phyloP scores from a whole-genome alignment of 305 asterid species.

The Fraxinus greggii region DNA sequence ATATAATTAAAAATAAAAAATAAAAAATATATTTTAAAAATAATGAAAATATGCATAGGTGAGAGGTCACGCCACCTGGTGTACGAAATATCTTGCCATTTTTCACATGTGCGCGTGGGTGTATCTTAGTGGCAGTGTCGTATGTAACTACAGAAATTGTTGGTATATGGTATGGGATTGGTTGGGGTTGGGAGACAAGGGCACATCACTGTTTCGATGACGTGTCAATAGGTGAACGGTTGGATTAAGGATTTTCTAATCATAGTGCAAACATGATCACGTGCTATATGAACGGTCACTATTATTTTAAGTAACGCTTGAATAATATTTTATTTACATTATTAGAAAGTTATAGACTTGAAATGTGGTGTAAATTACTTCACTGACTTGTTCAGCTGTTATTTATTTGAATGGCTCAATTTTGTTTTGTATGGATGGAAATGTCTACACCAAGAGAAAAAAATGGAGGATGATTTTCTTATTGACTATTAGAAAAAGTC shows the following conservation, averaged over 20 bases:
- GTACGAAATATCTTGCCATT: constrained; percentile 21
- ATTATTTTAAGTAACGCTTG: not conserved
- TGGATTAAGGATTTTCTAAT: constrained; percentile 8
- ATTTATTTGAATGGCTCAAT: not conserved
- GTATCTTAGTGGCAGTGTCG: constrained; percentile 11
- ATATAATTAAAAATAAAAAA: no score
- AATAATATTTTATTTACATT: not conserved
- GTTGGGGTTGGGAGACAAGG: constrained; percentile 23
- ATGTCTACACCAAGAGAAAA: not conserved
- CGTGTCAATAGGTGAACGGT: constrained; percentile 28
- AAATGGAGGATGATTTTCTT: not conserved
- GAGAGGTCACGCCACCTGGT: constrained; percentile 28
- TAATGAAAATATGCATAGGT: no score
- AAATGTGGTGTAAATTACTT: not conserved
- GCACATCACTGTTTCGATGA: not conserved
- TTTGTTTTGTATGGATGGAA: not conserved
- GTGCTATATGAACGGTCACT: constrained; percentile 35
- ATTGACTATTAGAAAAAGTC: not conserved
- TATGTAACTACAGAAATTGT: constrained; percentile 1
- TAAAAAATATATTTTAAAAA: no score
- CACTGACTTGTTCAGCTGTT: not conserved
- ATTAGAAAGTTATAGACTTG: not conserved
- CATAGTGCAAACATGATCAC: constrained; percentile 34
- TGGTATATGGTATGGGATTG: constrained; percentile 31
- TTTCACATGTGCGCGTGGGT: not conserved